Base-by-base conservation (phyloP, 2,329 filamentous ascomycete species). In the Colletotrichum liaoningense region DNA sequence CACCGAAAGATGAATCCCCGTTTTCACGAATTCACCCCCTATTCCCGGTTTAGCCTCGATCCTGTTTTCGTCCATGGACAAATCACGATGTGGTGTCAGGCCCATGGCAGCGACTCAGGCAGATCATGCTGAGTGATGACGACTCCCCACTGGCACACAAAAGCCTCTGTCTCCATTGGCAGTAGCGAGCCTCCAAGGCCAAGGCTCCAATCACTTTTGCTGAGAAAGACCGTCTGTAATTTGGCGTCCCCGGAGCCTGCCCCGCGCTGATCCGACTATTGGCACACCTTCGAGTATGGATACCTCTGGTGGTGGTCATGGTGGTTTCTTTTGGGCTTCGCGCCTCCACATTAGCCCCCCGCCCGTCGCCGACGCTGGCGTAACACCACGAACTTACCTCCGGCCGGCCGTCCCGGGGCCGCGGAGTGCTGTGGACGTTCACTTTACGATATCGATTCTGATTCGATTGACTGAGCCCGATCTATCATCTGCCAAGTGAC, bases 121-220 rank as follows among this genome's bases (percentile, higher is more conserved):
- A 28, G 63, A 65, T 56, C 63, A 42, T 33, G 49, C 49, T 42
- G 49, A 28, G n/a, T 54, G 62, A 64, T 64, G 63, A 56, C 63
- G 49, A 56, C 46, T 28, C 9, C 33, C 63, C 33, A 56, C 63
- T 65, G 14, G 42, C 42, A 49, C 54, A 56, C 16, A 9, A 49
- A 42, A 63, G 33, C 52, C 22, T 24, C 46, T 30, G 38, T 26
- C 52, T 24, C 35, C 57, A 60, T 26, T 42, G 57, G 57, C 60
- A 63, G 33, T 24, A 7, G 6, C 26, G 19, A n/a, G 19, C 42
- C 26, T 24, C 12, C 22, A 33, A 16, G 38, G 38, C 22, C 22
- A 33, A 42, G 38, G 14, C 26, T 24, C 57, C 22, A 22, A 6
- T n/a, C 24, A 62, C 22, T 24, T 35, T 35, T 63, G 42, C 30